Evolutionary conservation across 1,284 basidiomycete genomes (phyloP).

Genomic region (Agaricales sp.): DNA sequence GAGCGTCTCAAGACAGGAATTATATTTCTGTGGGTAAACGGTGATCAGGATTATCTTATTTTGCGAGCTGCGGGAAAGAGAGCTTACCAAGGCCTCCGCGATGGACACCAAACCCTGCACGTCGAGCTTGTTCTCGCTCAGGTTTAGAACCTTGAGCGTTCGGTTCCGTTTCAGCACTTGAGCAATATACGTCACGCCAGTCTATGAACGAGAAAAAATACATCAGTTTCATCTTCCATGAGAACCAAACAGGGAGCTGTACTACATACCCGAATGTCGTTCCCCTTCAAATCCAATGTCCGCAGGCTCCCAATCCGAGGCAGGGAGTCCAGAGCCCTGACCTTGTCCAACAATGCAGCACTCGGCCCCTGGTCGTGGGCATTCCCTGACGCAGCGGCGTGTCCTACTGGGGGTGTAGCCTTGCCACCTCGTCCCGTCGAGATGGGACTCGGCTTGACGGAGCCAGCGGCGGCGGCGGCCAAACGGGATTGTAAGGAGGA

Average conservation of each 20-base stretch:
- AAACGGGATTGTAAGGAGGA: not conserved
- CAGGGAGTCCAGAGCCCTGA: conserved; percentile 74
- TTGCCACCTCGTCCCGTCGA: not conserved
- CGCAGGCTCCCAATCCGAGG: conserved; percentile 78
- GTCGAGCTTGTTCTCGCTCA: conserved; percentile 91
- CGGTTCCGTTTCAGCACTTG: conserved; percentile 95
- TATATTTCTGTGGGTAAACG: conserved; percentile 68
- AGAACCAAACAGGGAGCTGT: conserved; percentile 8
- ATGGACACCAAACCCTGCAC: conserved; percentile 70
- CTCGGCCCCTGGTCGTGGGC: conserved; percentile 38
- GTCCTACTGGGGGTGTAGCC: conserved; percentile 3
- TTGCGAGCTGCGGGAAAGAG: conserved; percentile 2
- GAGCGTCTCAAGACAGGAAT: conserved; percentile 86
- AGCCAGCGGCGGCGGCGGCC: too few species aligned
- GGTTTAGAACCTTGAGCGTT: conserved; percentile 88
- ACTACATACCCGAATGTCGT: conserved; percentile 74
- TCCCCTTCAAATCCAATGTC: conserved; percentile 86
- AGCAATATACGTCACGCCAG: conserved; percentile 82
- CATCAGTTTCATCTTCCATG: too few species aligned
- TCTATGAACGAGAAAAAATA: conserved; percentile 28
- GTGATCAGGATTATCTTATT: conserved; percentile 1
- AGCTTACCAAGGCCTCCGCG: conserved; percentile 79
- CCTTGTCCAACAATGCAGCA: conserved; percentile 67
- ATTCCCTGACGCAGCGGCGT: not conserved
- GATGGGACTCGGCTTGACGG: too few species aligned